Evolutionary conservation across 352 stramenopile genomes (phyloP), one percentile per base, ranked within the genome.

Genomic region (Pythium aristosporum): DNA sequence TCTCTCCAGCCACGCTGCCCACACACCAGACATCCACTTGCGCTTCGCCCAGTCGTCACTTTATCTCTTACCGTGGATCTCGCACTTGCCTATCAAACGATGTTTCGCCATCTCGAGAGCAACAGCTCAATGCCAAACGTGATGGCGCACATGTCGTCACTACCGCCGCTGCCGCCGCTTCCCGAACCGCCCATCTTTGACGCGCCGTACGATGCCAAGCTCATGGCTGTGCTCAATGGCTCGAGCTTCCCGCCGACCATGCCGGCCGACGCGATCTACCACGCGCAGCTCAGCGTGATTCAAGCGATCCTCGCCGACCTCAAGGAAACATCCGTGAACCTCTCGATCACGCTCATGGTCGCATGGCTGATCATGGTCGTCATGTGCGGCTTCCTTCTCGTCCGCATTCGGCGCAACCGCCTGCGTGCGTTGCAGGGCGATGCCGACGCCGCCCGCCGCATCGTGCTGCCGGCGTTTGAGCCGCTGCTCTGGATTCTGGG

Each of bases 381-480:
- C 5, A 28, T 58, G 50, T 51, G 47, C n/a, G 42, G 59, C 20
- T 30, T 66, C n/a, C 65, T 89, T 3, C 67, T 88, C 32, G 15
- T 56, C 0, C 89, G 88, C 56, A 64, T 91, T 37, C 71, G 82
- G 2, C 68, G 69, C 49, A 88, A 87, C 42, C 79, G 82, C 13
- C 68, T 77, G 25, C 68, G 77, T 2, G 82, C 80, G 15, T 64
- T 84, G 30, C 64, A 61, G 20, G 79, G 82, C 2, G 74, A 92
- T 49, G 61, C 65, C 0, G 67, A 61, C 0, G 80, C 80, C 5
- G 65, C 79, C 2, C 66, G 73, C 36, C 89, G 89, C 54, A 60
- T 90, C 34, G 66, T 89, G 23, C 55, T 89, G 25, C 82, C 82
- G 12, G 79, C 80, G 4, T 91, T 88, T 55, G 82, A 88, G 65